Evolutionary conservation across 768 basidiomycete species (phyloP), one percentile per base, ranked within the genome.

Genomic region (Rhodotorula babjevae): DNA sequence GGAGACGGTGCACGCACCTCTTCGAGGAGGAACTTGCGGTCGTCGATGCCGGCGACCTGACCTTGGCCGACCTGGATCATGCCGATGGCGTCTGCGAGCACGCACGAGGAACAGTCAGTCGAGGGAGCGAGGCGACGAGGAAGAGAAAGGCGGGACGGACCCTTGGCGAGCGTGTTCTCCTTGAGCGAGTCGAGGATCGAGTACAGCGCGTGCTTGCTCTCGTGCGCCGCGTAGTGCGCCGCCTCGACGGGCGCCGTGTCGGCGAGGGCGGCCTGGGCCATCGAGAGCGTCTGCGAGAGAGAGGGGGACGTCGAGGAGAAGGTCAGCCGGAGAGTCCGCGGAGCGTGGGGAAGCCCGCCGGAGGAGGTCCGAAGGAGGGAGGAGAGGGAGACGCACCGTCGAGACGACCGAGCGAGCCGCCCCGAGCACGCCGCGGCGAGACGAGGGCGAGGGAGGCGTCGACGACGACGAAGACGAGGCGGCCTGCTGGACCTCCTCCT

Each of bases 1-100:
- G 53, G n/a, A 33, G 25, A 25, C 8, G 50, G 50, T 21, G 47
- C 19, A 23, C 63, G 40, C 18, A 66, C 67, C 18, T 65, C 10
- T 57, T 75, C 74, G 59, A 75, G 64, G 27, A 76, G 56, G 40
- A 76, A 40, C 52, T 70, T 64, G 47, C 74, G 64, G 59, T 76
- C 74, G 63, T 76, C 71, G 57, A 72, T 36, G 14, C n/a, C 61
- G 8, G 47, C n/a, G 4, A 57, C 21, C 4, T 53, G 14, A n/a
- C 63, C 47, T 11, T 44, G 47, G 10, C 57, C 61, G 18, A 40
- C 49, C 27, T 31, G 14, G 27, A 67, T 11, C 27, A 61, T 25
- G 25, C 58, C 40, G 36, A n/a, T 7, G 11, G 59, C 66, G 23
- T 67, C 66, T 67, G 59, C 11, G 18, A 8, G 18, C 23, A 36